phyloP scores from a whole-genome alignment of 495 filamentous ascomycete species.

The Talaromyces wortmannii region DNA sequence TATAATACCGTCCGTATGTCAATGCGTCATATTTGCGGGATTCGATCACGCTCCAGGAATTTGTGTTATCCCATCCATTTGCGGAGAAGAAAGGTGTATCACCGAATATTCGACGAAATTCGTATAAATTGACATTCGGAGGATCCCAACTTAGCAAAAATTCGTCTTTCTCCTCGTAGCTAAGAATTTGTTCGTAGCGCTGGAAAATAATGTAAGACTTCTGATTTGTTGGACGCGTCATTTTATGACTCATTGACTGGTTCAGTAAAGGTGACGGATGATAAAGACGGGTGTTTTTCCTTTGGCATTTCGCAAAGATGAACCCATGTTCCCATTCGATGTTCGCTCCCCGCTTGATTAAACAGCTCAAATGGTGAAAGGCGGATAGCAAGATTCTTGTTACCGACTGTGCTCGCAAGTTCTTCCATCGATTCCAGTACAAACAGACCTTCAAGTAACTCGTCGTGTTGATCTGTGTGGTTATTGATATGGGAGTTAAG shows the following conservation, averaged over 20 bases:
- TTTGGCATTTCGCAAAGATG: conserved; percentile 42
- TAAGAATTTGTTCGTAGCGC: conserved; percentile 44
- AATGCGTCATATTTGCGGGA: conserved; percentile 31
- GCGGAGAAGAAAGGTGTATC: conserved; percentile 40
- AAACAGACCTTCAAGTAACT: conserved; percentile 62
- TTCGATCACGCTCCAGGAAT: conserved; percentile 37
- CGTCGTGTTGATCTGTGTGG: conserved; percentile 61
- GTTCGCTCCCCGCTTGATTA: conserved; percentile 36
- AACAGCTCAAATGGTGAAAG: conserved; percentile 43
- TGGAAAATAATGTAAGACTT: conserved; percentile 4
- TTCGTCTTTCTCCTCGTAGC: conserved; percentile 33
- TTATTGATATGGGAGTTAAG: conserved; percentile 54
- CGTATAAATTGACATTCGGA: conserved; percentile 23
- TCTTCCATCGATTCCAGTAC: conserved; percentile 45
- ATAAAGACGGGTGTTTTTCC: conserved; percentile 35
- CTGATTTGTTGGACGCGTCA: neutral
- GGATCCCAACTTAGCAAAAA: conserved; percentile 39
- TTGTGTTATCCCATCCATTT: conserved; percentile 40
- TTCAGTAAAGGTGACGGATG: conserved; percentile 48
- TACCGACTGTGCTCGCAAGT: conserved; percentile 51
- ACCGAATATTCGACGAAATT: conserved; percentile 38
- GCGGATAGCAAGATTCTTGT: conserved; percentile 57
- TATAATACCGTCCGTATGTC: conserved; percentile 59
- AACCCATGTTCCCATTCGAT: conserved; percentile 40
- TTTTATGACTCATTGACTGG: conserved; percentile 27